These are phyloP conservation scores for Ascochyta pisi DNA, from an alignment of 2,329 filamentous ascomycete genomes.

Conservation along the genomic window DNA sequence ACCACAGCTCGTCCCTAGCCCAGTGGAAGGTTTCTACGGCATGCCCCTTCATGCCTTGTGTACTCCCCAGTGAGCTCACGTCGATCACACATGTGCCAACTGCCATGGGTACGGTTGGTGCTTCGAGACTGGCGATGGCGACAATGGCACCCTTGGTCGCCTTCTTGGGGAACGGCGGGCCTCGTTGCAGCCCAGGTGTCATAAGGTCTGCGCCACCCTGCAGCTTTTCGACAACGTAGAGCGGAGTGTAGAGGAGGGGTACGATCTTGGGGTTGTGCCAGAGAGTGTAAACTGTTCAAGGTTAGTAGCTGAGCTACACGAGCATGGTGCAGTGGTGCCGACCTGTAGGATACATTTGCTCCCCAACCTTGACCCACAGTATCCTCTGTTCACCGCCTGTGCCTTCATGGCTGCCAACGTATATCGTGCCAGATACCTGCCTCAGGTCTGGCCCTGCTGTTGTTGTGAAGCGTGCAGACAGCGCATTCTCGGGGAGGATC, in stretches of 20 bases:
- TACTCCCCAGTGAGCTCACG: slow-evolving; percentile 60
- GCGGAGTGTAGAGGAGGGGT: slow-evolving; percentile 69
- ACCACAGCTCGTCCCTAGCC: slow-evolving; percentile 74
- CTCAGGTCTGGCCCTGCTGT: slow-evolving; percentile 68
- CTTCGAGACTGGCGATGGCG: slow-evolving; percentile 67
- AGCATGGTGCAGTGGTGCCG: background rate
- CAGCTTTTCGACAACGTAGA: slow-evolving; percentile 67
- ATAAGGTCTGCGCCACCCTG: slow-evolving; percentile 71
- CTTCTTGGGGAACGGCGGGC: slow-evolving; percentile 66
- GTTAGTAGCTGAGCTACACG: background rate
- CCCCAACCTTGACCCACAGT: slow-evolving; percentile 69
- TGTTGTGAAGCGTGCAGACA: slow-evolving; percentile 70
- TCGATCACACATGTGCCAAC: slow-evolving; percentile 72
- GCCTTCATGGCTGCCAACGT: slow-evolving; percentile 64
- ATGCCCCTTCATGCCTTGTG: slow-evolving; percentile 68
- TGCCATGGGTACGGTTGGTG: slow-evolving; percentile 66
- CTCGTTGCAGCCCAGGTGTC: slow-evolving; percentile 70
- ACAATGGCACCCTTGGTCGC: slow-evolving; percentile 68
- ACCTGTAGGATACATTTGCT: slow-evolving; percentile 61
- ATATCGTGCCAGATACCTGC: slow-evolving; percentile 68
- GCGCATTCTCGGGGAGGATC: slow-evolving; percentile 68
- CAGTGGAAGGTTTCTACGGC: slow-evolving; percentile 72
- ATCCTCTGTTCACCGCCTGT: slow-evolving; percentile 63
- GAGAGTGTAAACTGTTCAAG: slow-evolving; percentile 65
- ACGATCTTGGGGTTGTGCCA: slow-evolving; percentile 69